Conservation (phyloP, 2,329 filamentous ascomycete genomes). For the Aureobasidium sp. region DNA sequence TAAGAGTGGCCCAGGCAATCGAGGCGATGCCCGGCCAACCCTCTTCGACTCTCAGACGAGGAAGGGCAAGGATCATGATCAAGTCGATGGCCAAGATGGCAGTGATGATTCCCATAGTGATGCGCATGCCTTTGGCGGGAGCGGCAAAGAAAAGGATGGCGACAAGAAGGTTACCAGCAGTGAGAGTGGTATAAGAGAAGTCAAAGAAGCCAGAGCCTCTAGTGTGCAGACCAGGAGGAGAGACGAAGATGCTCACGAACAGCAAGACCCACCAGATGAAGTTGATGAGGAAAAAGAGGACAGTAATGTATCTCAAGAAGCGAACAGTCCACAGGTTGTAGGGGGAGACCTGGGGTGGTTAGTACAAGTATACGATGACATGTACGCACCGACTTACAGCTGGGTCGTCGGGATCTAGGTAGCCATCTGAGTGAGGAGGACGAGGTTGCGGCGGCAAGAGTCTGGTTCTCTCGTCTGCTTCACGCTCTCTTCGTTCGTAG, state of each 20-base stretch:
- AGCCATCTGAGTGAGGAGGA: constrained; percentile 55
- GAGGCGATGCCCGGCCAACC: constrained; percentile 85
- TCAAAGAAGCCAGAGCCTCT: constrained; percentile 89
- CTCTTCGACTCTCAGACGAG: constrained; percentile 70
- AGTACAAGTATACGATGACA: constrained; percentile 12
- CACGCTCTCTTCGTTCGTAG: constrained; percentile 23
- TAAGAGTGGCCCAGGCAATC: constrained; percentile 72
- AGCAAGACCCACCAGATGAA: constrained; percentile 91
- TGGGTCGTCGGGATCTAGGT: constrained; percentile 70
- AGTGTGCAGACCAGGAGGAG: constrained; percentile 74
- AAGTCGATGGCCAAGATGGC: constrained; percentile 62
- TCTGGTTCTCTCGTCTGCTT: constrained; percentile 53
- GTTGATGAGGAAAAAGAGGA: constrained; percentile 64
- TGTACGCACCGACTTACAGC: constrained; percentile 47
- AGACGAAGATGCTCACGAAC: constrained; percentile 84
- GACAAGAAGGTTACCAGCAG: constrained; percentile 65
- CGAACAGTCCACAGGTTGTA: constrained; percentile 94
- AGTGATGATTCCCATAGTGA: constrained; percentile 61
- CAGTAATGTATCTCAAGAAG: constrained; percentile 65
- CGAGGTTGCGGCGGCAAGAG: constrained; percentile 51
- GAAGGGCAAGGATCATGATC: constrained; percentile 69
- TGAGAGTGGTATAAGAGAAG: constrained; percentile 73
- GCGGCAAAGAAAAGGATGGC: constrained; percentile 79
- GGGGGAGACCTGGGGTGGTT: constrained; percentile 53
- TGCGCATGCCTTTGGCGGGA: constrained; percentile 69